Evolutionary conservation across 257 asterid genomes (phyloP), one percentile per base, ranked within the genome.

Genomic region (Solanum etuberosum): DNA sequence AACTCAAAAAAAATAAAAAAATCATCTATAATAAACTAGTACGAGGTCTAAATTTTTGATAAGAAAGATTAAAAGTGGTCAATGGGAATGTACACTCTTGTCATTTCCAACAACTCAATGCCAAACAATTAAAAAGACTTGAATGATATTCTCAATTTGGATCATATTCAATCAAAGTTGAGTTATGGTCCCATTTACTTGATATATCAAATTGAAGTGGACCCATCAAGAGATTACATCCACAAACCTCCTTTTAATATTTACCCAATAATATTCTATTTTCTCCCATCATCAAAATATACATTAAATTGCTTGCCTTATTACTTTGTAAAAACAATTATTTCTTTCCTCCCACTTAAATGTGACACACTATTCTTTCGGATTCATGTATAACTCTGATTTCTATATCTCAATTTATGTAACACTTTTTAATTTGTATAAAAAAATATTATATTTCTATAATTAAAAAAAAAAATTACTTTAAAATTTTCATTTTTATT

Each of bases 181-280:
- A 65, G 78, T 83, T 76, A 90, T 92, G 96, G 94, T 90, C 94
- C 95, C 89, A 91, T 91, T 88, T 91, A 85, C 94, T 87, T 80
- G 27, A 92, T 92, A 76, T 87, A 91, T 80, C 84, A 80, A 27
- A 46, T 46, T 48, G 89, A 82, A 68, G 90, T 77, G 92, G 94
- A 67, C 90, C 93, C 88, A 40, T 72, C 89, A 88, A 87, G 21
- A 88, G n/a, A 34, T 85, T 68, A 29, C 40, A 46, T 84, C 57
- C 86, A 43, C 81, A 20, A 46, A 6, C 85, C 4, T 71, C 65
- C 63, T 54, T 83, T 67, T 43, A 23, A 38, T 37, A 27, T 88
- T 37, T 51, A 80, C 72, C 29, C 71, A 59, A 31, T 27, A 27
- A 80, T 46, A 25, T 25, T 23, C 63, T 16, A 29, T 16, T 80